Evolutionary conservation across 2,329 filamentous ascomycete genomes (phyloP), one percentile per base, ranked within the genome.

Genomic region (Cytospora piceicola): DNA sequence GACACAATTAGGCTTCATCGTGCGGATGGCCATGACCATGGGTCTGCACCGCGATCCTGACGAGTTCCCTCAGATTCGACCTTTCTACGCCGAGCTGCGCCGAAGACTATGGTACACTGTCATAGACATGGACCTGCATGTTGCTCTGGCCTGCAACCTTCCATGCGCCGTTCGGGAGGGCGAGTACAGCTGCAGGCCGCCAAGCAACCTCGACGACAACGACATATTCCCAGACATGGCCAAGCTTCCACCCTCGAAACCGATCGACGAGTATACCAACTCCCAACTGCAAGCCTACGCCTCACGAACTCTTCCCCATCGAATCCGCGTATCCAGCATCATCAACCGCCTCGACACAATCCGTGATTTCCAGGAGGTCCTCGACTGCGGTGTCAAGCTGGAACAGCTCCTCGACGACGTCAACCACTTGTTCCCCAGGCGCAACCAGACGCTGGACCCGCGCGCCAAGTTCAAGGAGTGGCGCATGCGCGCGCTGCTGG

Each of bases 21-120:
- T 85, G 6, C 81, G 84, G 20, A 83, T 84, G 77, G 84, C 83
- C 34, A 86, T 86, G 83, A 83, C 81, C 3, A 86, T 87, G 83
- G 84, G 84, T 3, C 75, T 87, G 56, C 84, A 87, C 69, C 79
- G 84, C 4, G 84, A 87, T 61, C 83, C 84, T 3, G 81, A 81
- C 17, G 84, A 87, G 69, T 85, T 83, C 63, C 75, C 77, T 4
- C 78, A 80, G 34, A 80, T 86, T 60, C 76, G 78, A 6, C 77
- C 82, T 0, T 86, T 85, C 69, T 77, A 81, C 54, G 80, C 80
- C n/a, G 84, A 87, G 72, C 78, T 82, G 67, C 76, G 84, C 39
- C 78, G 84, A n/a, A 79, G 82, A 66, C 72, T 87, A 29, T 87
- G 84, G 84, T 85, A 80, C 59, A 84, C 83, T 4, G 81, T 87